phyloP scores from a whole-genome alignment of 176 grass and related monocot genomes.

The Triticum aestivum region DNA sequence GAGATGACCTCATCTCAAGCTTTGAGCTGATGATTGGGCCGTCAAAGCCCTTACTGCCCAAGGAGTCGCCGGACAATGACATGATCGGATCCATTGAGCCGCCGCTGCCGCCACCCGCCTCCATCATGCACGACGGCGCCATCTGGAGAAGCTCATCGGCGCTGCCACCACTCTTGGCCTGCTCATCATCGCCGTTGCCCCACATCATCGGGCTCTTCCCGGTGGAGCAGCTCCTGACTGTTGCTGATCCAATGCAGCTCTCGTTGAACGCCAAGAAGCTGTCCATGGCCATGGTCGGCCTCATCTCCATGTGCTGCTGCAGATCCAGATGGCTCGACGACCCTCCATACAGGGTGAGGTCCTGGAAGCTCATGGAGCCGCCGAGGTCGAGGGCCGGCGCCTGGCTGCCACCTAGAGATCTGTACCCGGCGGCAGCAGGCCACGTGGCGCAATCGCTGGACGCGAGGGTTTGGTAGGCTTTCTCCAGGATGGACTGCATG shows the following conservation, averaged over 20 bases:
- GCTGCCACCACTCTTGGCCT: constrained; percentile 34
- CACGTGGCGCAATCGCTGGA: constrained; percentile 40
- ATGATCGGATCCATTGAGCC: constrained; percentile 60
- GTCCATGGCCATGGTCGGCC: constrained; percentile 58
- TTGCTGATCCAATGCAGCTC: constrained; percentile 25
- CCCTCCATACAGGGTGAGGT: constrained; percentile 65
- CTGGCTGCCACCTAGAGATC: constrained; percentile 53
- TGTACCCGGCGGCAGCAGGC: constrained; percentile 35
- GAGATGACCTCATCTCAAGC: constrained; percentile 55
- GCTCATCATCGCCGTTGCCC: constrained; percentile 47
- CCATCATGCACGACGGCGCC: constrained; percentile 15
- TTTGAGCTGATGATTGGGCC: constrained; percentile 44
- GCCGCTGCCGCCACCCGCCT: not conserved
- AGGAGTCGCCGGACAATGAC: constrained; percentile 40
- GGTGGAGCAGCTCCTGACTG: constrained; percentile 43
- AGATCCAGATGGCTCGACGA: constrained; percentile 58
- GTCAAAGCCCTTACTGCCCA: constrained; percentile 56
- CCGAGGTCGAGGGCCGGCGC: constrained; percentile 33
- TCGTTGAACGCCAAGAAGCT: constrained; percentile 49
- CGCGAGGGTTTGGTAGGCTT: constrained; percentile 66
- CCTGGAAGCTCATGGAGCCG: constrained; percentile 64
- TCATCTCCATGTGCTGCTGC: constrained; percentile 57
- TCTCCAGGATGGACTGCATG: constrained; percentile 96
- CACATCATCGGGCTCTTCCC: constrained; percentile 72
- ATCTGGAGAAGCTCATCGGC: constrained; percentile 55